Conservation (phyloP, 352 stramenopile species). For the Globisporangium nagaii region DNA sequence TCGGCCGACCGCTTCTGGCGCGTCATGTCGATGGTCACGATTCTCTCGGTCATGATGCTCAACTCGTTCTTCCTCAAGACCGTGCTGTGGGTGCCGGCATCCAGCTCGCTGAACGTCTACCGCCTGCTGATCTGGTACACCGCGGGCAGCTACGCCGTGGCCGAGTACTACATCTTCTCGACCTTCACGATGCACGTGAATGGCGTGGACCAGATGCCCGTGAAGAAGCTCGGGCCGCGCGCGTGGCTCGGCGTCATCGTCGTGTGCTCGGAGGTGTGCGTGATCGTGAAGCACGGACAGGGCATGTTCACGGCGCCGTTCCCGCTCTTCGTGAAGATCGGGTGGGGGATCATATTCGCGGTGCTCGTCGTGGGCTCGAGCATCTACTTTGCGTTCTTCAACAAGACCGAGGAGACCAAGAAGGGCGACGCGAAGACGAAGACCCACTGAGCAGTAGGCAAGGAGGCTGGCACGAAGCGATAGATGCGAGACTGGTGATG, state of each 20-base stretch:
- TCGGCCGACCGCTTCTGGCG: slow-evolving; percentile 89
- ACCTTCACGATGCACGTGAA: slow-evolving; percentile 75
- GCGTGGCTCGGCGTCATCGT: slow-evolving; percentile 82
- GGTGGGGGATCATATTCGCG: slow-evolving; percentile 69
- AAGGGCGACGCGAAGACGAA: slow-evolving; percentile 10
- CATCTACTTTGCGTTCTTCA: slow-evolving; percentile 81
- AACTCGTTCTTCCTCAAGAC: slow-evolving; percentile 96
- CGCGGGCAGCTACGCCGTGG: slow-evolving; percentile 81
- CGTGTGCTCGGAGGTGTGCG: slow-evolving; percentile 65
- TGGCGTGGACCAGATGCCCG: slow-evolving; percentile 38
- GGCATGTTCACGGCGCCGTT: slow-evolving; percentile 89
- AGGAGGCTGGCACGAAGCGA: background rate
- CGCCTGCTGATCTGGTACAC: slow-evolving; percentile 80
- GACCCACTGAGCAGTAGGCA: slow-evolving; percentile 3
- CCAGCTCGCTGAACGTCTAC: slow-evolving; percentile 77
- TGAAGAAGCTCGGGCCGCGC: slow-evolving; percentile 78
- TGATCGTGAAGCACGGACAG: slow-evolving; percentile 80
- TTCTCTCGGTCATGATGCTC: slow-evolving; percentile 92
- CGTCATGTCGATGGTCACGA: slow-evolving; percentile 86
- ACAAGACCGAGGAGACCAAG: slow-evolving; percentile 36
- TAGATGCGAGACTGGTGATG: background rate
- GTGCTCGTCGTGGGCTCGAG: slow-evolving; percentile 74
- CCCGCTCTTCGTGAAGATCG: slow-evolving; percentile 69
- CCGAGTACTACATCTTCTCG: slow-evolving; percentile 89
- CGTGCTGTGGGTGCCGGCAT: slow-evolving; percentile 85